Conservation (phyloP, 2,329 filamentous ascomycete species). For the Alternaria solani region DNA sequence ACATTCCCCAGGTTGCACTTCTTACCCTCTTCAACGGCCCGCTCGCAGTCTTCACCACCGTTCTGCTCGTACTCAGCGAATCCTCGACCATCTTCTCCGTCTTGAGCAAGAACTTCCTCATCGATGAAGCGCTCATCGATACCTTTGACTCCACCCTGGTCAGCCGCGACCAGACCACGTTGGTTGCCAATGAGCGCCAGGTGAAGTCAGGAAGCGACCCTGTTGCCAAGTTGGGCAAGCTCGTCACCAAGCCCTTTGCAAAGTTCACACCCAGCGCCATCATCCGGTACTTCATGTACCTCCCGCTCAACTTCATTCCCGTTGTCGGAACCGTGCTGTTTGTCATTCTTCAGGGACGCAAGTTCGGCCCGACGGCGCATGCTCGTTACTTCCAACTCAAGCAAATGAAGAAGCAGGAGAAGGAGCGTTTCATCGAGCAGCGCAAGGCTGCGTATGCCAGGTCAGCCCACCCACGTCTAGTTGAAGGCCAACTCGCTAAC, state of each 20-base stretch:
- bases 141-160: conserved; percentile 81
- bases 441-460: conserved; percentile 81
- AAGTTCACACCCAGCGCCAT: conserved; percentile 66
- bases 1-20: conserved; percentile 82
- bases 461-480: conserved; percentile 53
- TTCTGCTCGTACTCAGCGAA: conserved; percentile 68
- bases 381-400: conserved; percentile 90
- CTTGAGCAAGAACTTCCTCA: conserved; percentile 73
- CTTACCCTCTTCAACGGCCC: conserved; percentile 87
- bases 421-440: conserved; percentile 72
- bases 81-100: conserved; percentile 60
- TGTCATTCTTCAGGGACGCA: conserved; percentile 71
- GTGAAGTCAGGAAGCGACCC: conserved; percentile 66
- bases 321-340: conserved; percentile 85
- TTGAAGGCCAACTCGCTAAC: conserved; percentile 6
- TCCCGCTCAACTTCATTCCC: conserved; percentile 93
- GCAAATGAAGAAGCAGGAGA: conserved; percentile 73
- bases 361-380: conserved; percentile 63
- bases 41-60: conserved; percentile 75
- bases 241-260: conserved; percentile 63
- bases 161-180: conserved; percentile 61
- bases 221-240: conserved; percentile 64
- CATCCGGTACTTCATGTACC: conserved; percentile 81
- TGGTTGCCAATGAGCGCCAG: conserved; percentile 79
- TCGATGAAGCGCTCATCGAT: conserved; percentile 84